Evolutionary conservation across 73 alveolate species (phyloP), one percentile per base, ranked within the genome.

Genomic region (Paramecium caudatum): DNA sequence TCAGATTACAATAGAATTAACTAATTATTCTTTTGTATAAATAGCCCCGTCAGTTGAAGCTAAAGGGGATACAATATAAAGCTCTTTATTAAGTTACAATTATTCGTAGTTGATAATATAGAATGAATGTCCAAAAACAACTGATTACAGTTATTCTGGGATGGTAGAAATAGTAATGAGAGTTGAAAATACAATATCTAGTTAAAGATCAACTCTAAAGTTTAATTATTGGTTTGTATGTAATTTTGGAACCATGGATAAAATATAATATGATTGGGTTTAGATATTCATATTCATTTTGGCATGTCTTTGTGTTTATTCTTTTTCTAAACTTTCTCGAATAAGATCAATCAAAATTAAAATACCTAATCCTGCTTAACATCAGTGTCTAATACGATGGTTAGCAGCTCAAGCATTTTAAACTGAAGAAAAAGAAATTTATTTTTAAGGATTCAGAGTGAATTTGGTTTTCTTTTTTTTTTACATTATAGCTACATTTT

Each of bases 361-460:
- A 15, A 55, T 55, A n/a, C n/a, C n/a, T 5, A 10, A 55, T 55
- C 46, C 30, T 2, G 2, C 23, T 13, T 27, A 55, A 55, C 7
- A 16, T 2, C 46, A 46, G 6, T 65, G 12, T 7, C 34, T 65
- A 33, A 13, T 32, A 12, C 32, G 49, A 65, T 10, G 32, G 16
- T 9, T 65, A 10, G 83, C 83, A 32, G 16, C 39, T 13, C 34
- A 65, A 34, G 0, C 12, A 12, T 65, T 33, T 36, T 65, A 65
- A 9, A 13, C 16, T 15, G 47, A 65, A 65, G 83, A 12, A 12
- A 6, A 30, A 65, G 47, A 25, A n/a, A 25, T 36, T 8, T 65
- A 65, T 23, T 65, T 65, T 36, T 65, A 65, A 21, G 83, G 83
- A 1, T 65, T 65, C 16, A 33, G 0, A 65, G 83, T 65, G 0